These are phyloP conservation scores for Colletotrichum tanaceti DNA, from an alignment of 2,329 filamentous ascomycete species.

Conservation along the genomic window DNA sequence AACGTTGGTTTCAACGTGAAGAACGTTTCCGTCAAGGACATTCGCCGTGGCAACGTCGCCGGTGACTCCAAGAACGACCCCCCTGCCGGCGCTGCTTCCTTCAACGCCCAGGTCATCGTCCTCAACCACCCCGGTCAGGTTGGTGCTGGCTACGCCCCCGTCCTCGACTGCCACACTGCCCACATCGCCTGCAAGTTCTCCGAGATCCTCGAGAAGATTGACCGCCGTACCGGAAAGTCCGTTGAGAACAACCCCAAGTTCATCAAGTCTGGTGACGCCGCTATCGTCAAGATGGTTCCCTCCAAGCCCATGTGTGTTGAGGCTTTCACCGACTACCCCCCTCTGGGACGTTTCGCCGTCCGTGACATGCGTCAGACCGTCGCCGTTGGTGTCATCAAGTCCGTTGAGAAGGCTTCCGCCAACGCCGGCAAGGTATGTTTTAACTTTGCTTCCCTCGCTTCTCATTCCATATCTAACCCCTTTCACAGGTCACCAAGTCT, in stretches of 20 bases:
- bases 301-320: slow-evolving; percentile 99
- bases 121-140: slow-evolving; percentile 99
- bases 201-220: slow-evolving; percentile 99
- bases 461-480: slow-evolving; percentile 1
- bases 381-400: slow-evolving; percentile 95
- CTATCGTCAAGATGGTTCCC: slow-evolving; percentile 99
- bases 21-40: slow-evolving; percentile 99
- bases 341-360: slow-evolving; percentile 99
- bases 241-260: slow-evolving; percentile 95
- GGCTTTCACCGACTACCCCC: slow-evolving; percentile 99
- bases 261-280: slow-evolving; percentile 99
- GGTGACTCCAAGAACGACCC: slow-evolving; percentile 99
- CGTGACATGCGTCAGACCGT: slow-evolving; percentile 97
- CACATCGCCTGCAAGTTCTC: slow-evolving; percentile 99
- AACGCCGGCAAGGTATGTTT: slow-evolving; percentile 67
- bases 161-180: slow-evolving; percentile 99
- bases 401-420: slow-evolving; percentile 73
- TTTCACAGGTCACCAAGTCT: slow-evolving; percentile 68
- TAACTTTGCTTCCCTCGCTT: slow-evolving; percentile 46
- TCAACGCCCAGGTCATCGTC: slow-evolving; percentile 99
- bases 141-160: slow-evolving; percentile 98
- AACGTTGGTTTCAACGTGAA: slow-evolving; percentile 99
- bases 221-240: slow-evolving; percentile 99
- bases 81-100: slow-evolving; percentile 86
- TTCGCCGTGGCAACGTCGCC: slow-evolving; percentile 99